Percentiles rank a stretch among this genome's conserved stretches.
Evolutionary conservation across 306 rosid genomes (phyloP).

Genomic region (Datisca glomerata): DNA sequence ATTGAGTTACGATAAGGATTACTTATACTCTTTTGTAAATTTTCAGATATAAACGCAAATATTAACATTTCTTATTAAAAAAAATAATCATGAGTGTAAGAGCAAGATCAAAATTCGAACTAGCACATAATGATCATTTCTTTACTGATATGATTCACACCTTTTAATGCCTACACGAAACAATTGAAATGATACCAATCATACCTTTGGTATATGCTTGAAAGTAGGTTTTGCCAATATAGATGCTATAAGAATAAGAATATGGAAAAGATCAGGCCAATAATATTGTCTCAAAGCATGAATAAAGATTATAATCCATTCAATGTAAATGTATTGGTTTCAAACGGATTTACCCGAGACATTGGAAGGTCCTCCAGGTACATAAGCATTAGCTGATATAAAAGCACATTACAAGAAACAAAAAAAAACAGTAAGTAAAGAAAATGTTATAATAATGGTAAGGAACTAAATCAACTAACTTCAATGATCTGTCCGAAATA

Average conservation of each 20-base stretch:
- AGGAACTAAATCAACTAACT: conserved; percentile 3
- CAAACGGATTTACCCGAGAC: conserved; percentile 29
- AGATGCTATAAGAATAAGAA: conserved; percentile 29
- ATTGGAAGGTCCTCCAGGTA: conserved; percentile 69
- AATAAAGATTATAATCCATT: not conserved
- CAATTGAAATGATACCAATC: conserved; percentile 16
- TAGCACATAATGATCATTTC: too few relatives aligned
- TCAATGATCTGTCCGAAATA: not conserved
- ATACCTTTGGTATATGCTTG: conserved; percentile 96
- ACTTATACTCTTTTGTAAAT: too few relatives aligned
- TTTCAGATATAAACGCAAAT: too few relatives aligned
- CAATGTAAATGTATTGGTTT: not conserved
- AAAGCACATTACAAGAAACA: conserved; percentile 4
- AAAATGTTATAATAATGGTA: conserved; percentile 6
- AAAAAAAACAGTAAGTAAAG: conserved; percentile 14
- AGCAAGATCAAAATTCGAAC: too few relatives aligned
- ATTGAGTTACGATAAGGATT: too few relatives aligned
- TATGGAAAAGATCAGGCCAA: not conserved
- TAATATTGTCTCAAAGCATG: not conserved
- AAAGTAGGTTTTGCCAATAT: conserved; percentile 46
- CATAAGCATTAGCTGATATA: conserved; percentile 66
- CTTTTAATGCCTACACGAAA: too few relatives aligned
- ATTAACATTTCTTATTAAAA: too few relatives aligned
- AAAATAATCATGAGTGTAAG: too few relatives aligned
- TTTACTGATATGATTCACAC: too few relatives aligned